Evolutionary conservation across 176 grass and related monocot species (phyloP), one percentile per base, ranked within the genome.

Genomic region (Areca catechu): DNA sequence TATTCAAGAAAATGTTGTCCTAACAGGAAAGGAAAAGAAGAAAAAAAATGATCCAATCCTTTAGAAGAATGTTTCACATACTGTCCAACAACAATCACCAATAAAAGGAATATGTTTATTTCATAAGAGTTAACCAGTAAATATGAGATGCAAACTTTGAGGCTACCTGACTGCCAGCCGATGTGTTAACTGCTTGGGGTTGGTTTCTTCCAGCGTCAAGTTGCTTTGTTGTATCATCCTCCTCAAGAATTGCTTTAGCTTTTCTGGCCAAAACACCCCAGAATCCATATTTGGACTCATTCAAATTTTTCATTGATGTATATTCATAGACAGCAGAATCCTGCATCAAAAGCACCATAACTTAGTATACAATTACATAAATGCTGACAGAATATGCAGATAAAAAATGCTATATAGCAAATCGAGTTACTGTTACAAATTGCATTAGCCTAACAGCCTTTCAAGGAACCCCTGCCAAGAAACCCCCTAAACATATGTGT

Each of bases 221-320:
- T 48, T 85, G 86, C 60, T 66, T 82, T 0, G 55, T 75, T 25
- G 58, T 73, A 64, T 80, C 74, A 56, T 98, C 93, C 63, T 98
- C 84, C 61, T 98, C 88, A 5, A 98, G 73, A 77, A 93, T 73
- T 21, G 75, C 77, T 66, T 98, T 98, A 6, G 93, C 93, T 76
- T 98, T 98, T 77, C 84, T 65, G 7, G 84, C 78, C 15, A 98
- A 76, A 53, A 71, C 62, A 1, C 93, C 88, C 79, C 82, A 98
- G 23, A 98, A 98, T 72, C 88, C 88, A 12, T 82, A 84, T 59
- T 98, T 98, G 15, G 81, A 72, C 70, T 98, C 93, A 66, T 88
- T 98, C 62, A 89, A 57, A 74, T 56, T 98, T 68, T 81, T 92
- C 81, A 98, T 89, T 9, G 93, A 92, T 51, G 84, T 92, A 77